Percentiles rank a stretch among this genome's conserved stretches.
Evolutionary conservation across 768 basidiomycete species (phyloP).

Genomic region (Botryobasidium botryosum): DNA sequence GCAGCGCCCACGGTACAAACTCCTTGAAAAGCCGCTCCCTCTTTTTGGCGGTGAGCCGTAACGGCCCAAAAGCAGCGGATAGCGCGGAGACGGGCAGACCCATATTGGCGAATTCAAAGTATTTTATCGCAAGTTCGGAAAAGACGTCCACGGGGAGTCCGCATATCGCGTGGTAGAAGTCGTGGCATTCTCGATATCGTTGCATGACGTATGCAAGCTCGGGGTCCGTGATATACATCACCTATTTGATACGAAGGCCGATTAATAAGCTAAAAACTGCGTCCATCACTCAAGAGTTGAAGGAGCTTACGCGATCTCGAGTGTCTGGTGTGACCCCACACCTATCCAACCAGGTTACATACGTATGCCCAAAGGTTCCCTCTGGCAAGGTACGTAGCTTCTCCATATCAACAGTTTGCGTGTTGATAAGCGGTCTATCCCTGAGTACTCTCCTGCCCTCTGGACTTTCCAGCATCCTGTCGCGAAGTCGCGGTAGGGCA

Average conservation of each 20-base stretch:
- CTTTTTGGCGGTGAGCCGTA: conserved; percentile 41
- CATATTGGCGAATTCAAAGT: conserved; percentile 85
- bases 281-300: not conserved
- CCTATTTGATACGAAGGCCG: conserved; percentile 29
- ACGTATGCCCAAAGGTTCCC: conserved; percentile 73
- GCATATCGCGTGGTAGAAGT: conserved; percentile 89
- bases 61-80: conserved; percentile 61
- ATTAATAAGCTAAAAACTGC: not conserved
- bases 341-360: conserved; percentile 75
- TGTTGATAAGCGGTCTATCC: conserved; percentile 68
- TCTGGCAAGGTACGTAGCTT: conserved; percentile 47
- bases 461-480: conserved; percentile 54
- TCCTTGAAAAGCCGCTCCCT: conserved; percentile 48
- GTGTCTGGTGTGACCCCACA: conserved; percentile 90
- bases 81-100: conserved; percentile 76
- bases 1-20: conserved; percentile 85
- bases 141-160: conserved; percentile 78
- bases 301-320: conserved; percentile 53
- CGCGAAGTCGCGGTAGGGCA: conserved; percentile 56
- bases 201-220: conserved; percentile 97
- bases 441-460: conserved; percentile 77
- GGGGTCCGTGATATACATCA: conserved; percentile 85
- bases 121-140: conserved; percentile 86
- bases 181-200: conserved; percentile 94
- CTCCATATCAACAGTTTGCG: conserved; percentile 55